These are phyloP conservation scores for Triticum dicoccoides DNA, from an alignment of 176 grass and related monocot genomes.

Conservation along the genomic window DNA sequence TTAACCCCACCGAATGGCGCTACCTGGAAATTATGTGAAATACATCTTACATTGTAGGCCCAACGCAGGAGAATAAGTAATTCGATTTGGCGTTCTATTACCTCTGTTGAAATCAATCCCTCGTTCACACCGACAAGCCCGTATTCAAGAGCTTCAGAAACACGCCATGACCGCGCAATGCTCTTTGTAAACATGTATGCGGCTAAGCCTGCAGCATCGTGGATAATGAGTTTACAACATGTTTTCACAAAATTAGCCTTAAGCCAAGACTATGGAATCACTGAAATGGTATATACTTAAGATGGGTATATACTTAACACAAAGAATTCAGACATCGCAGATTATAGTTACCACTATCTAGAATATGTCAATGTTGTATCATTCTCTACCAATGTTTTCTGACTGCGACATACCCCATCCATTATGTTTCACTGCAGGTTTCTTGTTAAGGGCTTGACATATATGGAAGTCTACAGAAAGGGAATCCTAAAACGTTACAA, in stretches of 20 bases:
- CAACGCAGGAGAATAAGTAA: neutral
- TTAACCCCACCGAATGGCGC: constrained; percentile 93
- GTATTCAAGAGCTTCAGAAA: constrained; percentile 92
- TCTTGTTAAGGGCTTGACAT: neutral
- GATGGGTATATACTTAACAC: neutral
- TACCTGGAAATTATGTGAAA: constrained; percentile 41
- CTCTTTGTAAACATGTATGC: constrained; percentile 96
- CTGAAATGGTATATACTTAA: neutral
- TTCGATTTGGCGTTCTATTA: neutral
- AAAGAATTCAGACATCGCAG: neutral
- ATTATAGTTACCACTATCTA: constrained; percentile 15
- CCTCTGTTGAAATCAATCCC: constrained; percentile 93
- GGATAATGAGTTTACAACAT: neutral
- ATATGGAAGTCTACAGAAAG: neutral
- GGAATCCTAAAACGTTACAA: neutral
- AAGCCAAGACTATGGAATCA: neutral
- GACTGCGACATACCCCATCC: neutral
- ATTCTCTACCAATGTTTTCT: neutral
- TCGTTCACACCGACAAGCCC: constrained; percentile 95
- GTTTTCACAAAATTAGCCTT: neutral
- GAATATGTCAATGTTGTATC: neutral
- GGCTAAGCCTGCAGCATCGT: constrained; percentile 65
- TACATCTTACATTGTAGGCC: neutral
- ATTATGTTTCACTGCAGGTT: neutral
- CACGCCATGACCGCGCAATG: constrained; percentile 86